Evolutionary conservation across 192 early-diverging fungal species (phyloP).

Genomic region (Mortierella alpina): DNA sequence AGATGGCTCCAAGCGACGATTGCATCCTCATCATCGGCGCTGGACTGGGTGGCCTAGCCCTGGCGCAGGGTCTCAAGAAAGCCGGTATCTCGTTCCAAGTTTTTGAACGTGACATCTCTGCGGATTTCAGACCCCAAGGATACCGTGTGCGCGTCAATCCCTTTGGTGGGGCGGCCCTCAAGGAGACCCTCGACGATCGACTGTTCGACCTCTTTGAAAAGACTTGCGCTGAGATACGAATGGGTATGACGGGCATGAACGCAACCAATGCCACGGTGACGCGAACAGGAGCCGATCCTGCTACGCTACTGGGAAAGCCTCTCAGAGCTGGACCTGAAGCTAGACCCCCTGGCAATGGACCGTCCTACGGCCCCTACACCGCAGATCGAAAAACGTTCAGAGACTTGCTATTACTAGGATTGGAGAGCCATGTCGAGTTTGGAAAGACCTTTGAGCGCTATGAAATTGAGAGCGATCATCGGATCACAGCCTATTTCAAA

Average conservation of each 20-base stretch:
- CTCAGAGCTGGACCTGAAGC: no score
- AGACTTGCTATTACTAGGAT: conserved; percentile 5
- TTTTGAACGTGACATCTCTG: conserved; percentile 48
- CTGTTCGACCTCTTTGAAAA: conserved; percentile 21
- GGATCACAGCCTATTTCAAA: conserved; percentile 36
- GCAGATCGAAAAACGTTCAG: conserved; percentile 22
- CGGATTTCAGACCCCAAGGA: conserved; percentile 35
- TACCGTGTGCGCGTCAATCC: conserved; percentile 36
- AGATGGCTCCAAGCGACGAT: conserved; percentile 22
- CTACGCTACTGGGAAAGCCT: no score
- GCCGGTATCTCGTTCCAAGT: conserved; percentile 31
- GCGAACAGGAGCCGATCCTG: conserved; percentile 2
- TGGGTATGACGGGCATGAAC: conserved; percentile 21
- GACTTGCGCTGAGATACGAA: conserved; percentile 10
- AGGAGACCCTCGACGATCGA: conserved; percentile 3
- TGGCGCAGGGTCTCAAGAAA: conserved; percentile 49
- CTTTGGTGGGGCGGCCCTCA: conserved; percentile 17
- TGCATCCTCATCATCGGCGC: conserved; percentile 46
- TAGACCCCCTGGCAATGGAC: conserved; percentile 1
- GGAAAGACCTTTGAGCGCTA: conserved; percentile 29
- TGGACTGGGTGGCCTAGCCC: conserved; percentile 42
- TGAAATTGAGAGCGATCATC: conserved; percentile 14
- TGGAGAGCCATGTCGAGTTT: conserved; percentile 29
- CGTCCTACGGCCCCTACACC: conserved; percentile 7
- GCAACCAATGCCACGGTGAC: conserved; percentile 14